Percentiles rank a stretch among this genome's conserved stretches.
Conservation (phyloP, 306 rosid genomes). For the Prunus davidiana region DNA sequence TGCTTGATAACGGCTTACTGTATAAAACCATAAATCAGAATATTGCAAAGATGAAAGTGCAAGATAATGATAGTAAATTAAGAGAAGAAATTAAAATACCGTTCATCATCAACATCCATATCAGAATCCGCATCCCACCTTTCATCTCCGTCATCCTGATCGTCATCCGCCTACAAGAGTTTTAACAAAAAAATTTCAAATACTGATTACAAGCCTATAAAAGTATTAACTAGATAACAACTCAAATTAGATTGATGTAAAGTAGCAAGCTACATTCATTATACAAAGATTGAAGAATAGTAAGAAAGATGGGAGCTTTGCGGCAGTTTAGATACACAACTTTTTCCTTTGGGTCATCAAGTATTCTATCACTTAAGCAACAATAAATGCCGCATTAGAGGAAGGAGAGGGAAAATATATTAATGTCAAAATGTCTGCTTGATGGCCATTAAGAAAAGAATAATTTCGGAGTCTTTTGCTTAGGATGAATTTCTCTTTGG, state of each 20-base stretch:
- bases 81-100: constrained; percentile 40
- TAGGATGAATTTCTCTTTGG: background rate
- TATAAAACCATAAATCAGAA: constrained; percentile 27
- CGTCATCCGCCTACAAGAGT: constrained; percentile 59
- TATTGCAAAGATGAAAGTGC: constrained; percentile 17
- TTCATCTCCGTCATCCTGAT: constrained; percentile 57
- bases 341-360: background rate
- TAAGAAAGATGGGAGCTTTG: background rate
- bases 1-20: constrained; percentile 52
- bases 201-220: background rate
- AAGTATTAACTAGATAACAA: background rate
- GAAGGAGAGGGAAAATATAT: background rate
- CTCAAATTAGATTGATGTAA: background rate
- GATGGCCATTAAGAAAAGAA: background rate
- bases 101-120: constrained; percentile 62
- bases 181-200: background rate
- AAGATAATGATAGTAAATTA: constrained; percentile 9
- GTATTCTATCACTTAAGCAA: background rate
- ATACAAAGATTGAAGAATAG: background rate
- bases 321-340: too few relatives aligned
- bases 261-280: background rate
- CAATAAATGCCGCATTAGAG: background rate
- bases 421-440: background rate
- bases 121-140: constrained; percentile 71
- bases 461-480: background rate